Evolutionary conservation across 306 rosid genomes (phyloP).

Genomic region (Albizia julibrissin): DNA sequence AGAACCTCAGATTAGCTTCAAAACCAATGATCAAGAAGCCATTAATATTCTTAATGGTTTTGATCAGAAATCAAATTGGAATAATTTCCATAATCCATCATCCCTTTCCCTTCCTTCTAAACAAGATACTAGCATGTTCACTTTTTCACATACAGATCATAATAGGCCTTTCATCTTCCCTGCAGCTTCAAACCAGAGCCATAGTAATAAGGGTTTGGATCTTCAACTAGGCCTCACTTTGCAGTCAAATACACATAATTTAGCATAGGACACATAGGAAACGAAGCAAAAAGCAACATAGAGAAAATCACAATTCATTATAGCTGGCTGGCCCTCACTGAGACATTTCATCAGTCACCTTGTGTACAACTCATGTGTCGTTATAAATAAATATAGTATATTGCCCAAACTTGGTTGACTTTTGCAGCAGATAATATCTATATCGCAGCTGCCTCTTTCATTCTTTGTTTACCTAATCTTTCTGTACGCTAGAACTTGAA

Average conservation of each 20-base stretch:
- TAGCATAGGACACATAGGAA: constrained; percentile 21
- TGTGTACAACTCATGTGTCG: constrained; percentile 20
- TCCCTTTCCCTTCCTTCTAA: constrained; percentile 29
- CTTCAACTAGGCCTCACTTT: constrained; percentile 73
- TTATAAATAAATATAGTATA: constrained; percentile 20
- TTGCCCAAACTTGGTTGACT: constrained; percentile 13
- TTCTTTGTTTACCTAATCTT: neutral
- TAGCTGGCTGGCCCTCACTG: neutral
- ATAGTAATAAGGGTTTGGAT: constrained; percentile 61
- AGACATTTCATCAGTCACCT: constrained; percentile 26
- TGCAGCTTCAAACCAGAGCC: constrained; percentile 53
- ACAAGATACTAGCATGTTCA: constrained; percentile 52
- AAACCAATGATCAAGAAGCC: constrained; percentile 46
- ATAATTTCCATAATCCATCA: constrained; percentile 32
- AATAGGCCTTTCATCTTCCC: constrained; percentile 44
- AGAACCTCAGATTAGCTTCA: constrained; percentile 73
- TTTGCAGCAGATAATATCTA: neutral
- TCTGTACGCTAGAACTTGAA: neutral
- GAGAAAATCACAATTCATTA: constrained; percentile 25
- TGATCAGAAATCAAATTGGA: constrained; percentile 48
- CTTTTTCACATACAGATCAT: constrained; percentile 46
- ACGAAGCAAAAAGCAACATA: neutral
- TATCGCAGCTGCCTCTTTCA: constrained; percentile 11
- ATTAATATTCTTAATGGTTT: constrained; percentile 19
- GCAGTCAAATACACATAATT: constrained; percentile 43